phyloP scores from a whole-genome alignment of 768 basidiomycete species.

The Phaffia tasmanica region DNA sequence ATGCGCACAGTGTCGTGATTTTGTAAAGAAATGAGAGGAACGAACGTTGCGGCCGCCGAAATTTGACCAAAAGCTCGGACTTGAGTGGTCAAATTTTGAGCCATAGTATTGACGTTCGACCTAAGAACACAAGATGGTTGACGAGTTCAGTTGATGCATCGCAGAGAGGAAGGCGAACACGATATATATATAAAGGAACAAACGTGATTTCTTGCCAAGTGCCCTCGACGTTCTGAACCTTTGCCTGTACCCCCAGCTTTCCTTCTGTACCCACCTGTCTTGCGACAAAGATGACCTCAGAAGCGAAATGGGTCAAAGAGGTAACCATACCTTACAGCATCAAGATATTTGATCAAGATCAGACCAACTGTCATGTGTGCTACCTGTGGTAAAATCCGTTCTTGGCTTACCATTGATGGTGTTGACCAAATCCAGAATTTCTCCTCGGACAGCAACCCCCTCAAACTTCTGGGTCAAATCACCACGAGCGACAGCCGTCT shows the following conservation, averaged over 20 bases:
- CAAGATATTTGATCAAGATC: background rate
- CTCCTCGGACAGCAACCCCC: slow-evolving; percentile 84
- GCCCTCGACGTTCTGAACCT: slow-evolving; percentile 91
- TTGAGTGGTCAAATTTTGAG: slow-evolving; percentile 32
- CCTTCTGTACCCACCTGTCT: slow-evolving; percentile 96
- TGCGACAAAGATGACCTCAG: slow-evolving; percentile 87
- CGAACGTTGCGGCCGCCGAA: slow-evolving; percentile 75
- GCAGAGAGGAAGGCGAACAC: slow-evolving; percentile 15
- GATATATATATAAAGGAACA: slow-evolving; percentile 31
- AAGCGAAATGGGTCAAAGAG: slow-evolving; percentile 71
- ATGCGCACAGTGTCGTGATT: no score
- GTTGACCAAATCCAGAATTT: slow-evolving; percentile 89
- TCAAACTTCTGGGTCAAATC: slow-evolving; percentile 88
- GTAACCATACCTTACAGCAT: slow-evolving; percentile 83
- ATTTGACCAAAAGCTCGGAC: slow-evolving; percentile 98
- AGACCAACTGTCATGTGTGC: background rate
- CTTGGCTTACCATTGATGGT: slow-evolving; percentile 63
- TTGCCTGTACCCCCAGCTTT: slow-evolving; percentile 95
- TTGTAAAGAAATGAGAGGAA: no score
- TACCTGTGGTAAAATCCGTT: no score
- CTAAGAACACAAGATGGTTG: slow-evolving; percentile 41
- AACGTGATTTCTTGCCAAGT: slow-evolving; percentile 99
- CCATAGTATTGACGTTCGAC: slow-evolving; percentile 96
- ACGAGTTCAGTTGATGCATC: background rate
- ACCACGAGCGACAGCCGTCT: slow-evolving; percentile 86